Evolutionary conservation across 2,329 filamentous ascomycete genomes (phyloP).

Genomic region (Sclerotinia borealis): DNA sequence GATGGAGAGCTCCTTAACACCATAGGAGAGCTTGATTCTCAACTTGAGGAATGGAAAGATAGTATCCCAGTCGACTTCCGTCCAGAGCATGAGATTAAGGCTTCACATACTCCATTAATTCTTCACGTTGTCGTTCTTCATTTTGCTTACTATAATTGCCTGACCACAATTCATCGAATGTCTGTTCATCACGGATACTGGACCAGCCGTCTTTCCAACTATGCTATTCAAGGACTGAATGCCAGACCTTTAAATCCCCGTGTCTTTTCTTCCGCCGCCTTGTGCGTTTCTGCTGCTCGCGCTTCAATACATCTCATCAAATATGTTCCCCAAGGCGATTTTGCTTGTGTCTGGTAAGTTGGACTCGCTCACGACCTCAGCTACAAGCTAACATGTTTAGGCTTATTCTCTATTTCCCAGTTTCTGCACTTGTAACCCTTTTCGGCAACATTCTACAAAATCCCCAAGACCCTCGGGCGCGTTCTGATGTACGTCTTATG

Average conservation of each 20-base stretch:
- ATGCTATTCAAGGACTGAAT: conserved; percentile 90
- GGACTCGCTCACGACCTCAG: not conserved
- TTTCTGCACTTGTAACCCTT: conserved; percentile 87
- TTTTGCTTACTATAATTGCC: conserved; percentile 95
- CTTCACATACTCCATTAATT: conserved; percentile 86
- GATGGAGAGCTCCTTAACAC: conserved; percentile 91
- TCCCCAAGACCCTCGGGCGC: conserved; percentile 78
- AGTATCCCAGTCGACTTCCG: conserved; percentile 90
- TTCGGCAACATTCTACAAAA: conserved; percentile 97
- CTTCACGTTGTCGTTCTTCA: conserved; percentile 91
- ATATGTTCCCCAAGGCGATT: conserved; percentile 93
- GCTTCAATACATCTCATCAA: conserved; percentile 91
- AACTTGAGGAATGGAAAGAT: conserved; percentile 94
- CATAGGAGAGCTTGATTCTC: conserved; percentile 86
- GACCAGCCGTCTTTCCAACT: conserved; percentile 92
- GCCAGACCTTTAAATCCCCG: conserved; percentile 84
- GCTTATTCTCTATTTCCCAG: conserved; percentile 94
- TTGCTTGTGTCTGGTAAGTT: conserved; percentile 85
- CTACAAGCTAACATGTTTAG: conserved; percentile 37
- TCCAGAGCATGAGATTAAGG: conserved; percentile 95
- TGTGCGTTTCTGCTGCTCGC: conserved; percentile 88
- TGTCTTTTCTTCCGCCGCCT: conserved; percentile 86
- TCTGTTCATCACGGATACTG: conserved; percentile 96
- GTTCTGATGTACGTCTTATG: conserved; percentile 87
- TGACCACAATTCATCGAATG: conserved; percentile 98